Evolutionary conservation across 1,284 basidiomycete genomes (phyloP).

Genomic region (Sporisorium iseilematis-ciliati): DNA sequence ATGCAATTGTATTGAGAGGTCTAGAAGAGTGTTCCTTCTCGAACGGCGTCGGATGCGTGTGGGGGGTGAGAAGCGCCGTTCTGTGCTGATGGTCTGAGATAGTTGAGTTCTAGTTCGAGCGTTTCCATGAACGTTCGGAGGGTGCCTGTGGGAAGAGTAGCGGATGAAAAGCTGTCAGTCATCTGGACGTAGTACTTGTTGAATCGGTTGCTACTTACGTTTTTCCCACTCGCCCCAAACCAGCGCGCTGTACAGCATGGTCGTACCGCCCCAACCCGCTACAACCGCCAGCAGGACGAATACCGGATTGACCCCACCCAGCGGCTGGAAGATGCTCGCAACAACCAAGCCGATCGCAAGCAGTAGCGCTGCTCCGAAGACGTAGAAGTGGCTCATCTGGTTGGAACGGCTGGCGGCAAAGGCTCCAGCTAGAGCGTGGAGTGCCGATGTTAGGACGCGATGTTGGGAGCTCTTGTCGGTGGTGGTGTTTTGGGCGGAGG

Average conservation of each 20-base stretch:
- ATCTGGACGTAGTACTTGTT: not conserved
- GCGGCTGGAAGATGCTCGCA: slow-evolving; percentile 42
- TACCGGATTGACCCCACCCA: slow-evolving; percentile 36
- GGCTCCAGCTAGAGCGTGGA: slow-evolving; percentile 40
- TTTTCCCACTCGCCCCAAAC: slow-evolving; percentile 68
- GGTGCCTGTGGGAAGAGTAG: slow-evolving; percentile 25
- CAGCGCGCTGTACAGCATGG: slow-evolving; percentile 63
- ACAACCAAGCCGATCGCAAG: slow-evolving; percentile 41
- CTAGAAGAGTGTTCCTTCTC: slow-evolving; percentile 45
- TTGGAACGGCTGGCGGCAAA: slow-evolving; percentile 26
- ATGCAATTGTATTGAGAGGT: not conserved
- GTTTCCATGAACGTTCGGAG: slow-evolving; percentile 53
- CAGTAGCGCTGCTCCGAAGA: slow-evolving; percentile 40
- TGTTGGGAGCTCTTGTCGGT: slow-evolving; percentile 9
- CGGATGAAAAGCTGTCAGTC: slow-evolving; percentile 1
- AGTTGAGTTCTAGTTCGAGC: slow-evolving; percentile 48
- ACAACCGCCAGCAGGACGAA: slow-evolving; percentile 51
- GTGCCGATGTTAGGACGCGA: slow-evolving; percentile 29
- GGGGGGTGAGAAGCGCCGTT: not conserved
- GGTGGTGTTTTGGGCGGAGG: not conserved
- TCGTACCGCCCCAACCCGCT: slow-evolving; percentile 62
- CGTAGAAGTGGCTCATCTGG: slow-evolving; percentile 44
- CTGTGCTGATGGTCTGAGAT: slow-evolving; percentile 14
- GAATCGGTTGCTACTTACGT: slow-evolving; percentile 42
- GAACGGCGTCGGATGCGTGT: not conserved